Percentiles rank a stretch among this genome's conserved stretches.
Conservation (phyloP, 345 rosid genomes). For the Bruguiera parviflora region DNA sequence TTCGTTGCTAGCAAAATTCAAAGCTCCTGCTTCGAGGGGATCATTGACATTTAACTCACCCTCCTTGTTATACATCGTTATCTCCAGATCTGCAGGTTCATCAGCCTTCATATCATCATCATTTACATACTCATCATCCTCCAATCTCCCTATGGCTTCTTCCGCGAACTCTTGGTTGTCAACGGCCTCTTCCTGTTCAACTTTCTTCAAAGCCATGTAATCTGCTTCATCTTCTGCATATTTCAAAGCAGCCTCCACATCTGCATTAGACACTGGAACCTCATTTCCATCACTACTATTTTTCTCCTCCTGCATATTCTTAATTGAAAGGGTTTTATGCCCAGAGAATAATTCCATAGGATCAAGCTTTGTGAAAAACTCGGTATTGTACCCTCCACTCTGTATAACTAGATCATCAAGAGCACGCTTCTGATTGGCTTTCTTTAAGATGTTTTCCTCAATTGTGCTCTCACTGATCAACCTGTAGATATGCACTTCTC, state of each 20-base stretch:
- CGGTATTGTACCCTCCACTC: slow-evolving; percentile 95
- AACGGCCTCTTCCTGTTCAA: slow-evolving; percentile 98
- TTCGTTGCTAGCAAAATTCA: slow-evolving; percentile 60
- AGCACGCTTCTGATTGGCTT: slow-evolving; percentile 99
- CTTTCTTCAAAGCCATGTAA: slow-evolving; percentile 98
- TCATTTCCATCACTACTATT: slow-evolving; percentile 40
- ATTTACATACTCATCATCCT: slow-evolving; percentile 82
- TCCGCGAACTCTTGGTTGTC: slow-evolving; percentile 98
- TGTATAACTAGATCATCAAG: slow-evolving; percentile 97
- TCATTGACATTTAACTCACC: slow-evolving; percentile 31
- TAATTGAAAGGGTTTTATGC: slow-evolving; percentile 53
- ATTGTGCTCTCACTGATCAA: slow-evolving; percentile 97
- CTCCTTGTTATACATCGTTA: slow-evolving; percentile 41
- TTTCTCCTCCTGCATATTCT: slow-evolving; percentile 57
- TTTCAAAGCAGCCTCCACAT: slow-evolving; percentile 97
- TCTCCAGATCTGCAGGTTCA: slow-evolving; percentile 58
- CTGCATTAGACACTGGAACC: slow-evolving; percentile 72
- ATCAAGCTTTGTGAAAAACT: slow-evolving; percentile 98
- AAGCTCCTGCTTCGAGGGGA: slow-evolving; percentile 52
- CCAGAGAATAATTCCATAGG: slow-evolving; percentile 96
- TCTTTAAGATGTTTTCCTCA: slow-evolving; percentile 96
- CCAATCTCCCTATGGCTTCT: slow-evolving; percentile 80
- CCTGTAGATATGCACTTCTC: slow-evolving; percentile 95
- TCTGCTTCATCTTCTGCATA: slow-evolving; percentile 99
- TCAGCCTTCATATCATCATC: slow-evolving; percentile 82